These are phyloP conservation scores for Hypoxylon rickii DNA, from an alignment of 495 filamentous ascomycete species.

Conservation along the genomic window DNA sequence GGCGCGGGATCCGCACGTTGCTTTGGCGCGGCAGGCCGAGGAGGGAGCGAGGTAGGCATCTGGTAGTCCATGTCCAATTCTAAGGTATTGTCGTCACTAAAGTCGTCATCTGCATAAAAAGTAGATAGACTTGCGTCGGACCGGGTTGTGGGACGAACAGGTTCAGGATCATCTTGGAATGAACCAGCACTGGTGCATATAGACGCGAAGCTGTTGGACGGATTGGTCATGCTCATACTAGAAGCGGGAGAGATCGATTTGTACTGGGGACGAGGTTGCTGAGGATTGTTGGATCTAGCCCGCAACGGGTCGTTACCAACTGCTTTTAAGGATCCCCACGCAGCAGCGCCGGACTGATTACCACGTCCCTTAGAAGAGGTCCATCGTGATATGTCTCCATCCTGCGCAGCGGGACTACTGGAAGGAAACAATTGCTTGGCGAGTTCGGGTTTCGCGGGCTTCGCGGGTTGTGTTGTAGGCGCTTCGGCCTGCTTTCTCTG, in stretches of 20 bases:
- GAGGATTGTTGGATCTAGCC: slow-evolving; percentile 23
- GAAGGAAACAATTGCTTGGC: slow-evolving; percentile 55
- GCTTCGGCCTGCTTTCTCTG: slow-evolving; percentile 38
- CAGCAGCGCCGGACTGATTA: slow-evolving; percentile 25
- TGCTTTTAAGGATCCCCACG: slow-evolving; percentile 29
- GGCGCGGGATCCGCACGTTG: slow-evolving; percentile 30
- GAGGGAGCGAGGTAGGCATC: slow-evolving; percentile 51
- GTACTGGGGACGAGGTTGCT: slow-evolving; percentile 16
- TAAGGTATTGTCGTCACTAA: slow-evolving; percentile 69
- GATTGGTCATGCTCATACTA: slow-evolving; percentile 5
- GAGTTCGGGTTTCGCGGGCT: slow-evolving; percentile 36
- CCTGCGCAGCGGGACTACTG: slow-evolving; percentile 48
- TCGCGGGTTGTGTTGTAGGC: slow-evolving; percentile 22
- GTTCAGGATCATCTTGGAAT: slow-evolving; percentile 46
- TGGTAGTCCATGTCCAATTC: slow-evolving; percentile 66
- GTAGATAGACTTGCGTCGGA: slow-evolving; percentile 37
- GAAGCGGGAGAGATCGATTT: slow-evolving; percentile 9
- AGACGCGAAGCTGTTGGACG: slow-evolving; percentile 41
- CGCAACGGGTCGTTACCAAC: slow-evolving; percentile 18
- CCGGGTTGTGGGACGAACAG: slow-evolving; percentile 17
- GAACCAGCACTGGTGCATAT: slow-evolving; percentile 46
- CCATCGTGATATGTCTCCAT: slow-evolving; percentile 40
- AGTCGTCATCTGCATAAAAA: slow-evolving; percentile 66
- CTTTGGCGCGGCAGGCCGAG: slow-evolving; percentile 36
- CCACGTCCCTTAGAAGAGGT: slow-evolving; percentile 35